Evolutionary conservation across 2,329 filamentous ascomycete genomes (phyloP).

Genomic region (Ceratocystis variospora): DNA sequence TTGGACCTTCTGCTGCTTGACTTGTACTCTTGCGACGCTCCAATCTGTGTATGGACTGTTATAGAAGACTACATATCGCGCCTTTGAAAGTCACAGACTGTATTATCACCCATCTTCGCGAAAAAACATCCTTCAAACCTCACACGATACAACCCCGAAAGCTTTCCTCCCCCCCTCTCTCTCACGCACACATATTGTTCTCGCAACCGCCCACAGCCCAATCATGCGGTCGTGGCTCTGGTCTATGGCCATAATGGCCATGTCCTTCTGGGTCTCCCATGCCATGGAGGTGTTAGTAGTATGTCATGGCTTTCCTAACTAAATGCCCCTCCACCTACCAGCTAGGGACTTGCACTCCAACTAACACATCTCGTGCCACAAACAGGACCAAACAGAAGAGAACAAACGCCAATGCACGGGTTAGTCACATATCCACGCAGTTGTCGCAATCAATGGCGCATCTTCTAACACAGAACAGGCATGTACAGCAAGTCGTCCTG

Average conservation of each 20-base stretch:
- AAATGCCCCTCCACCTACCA: conserved; percentile 9
- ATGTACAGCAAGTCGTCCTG: conserved; percentile 89
- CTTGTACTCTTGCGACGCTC: not conserved
- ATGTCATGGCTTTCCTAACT: conserved; percentile 13
- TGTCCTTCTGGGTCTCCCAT: conserved; percentile 40
- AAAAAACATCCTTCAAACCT: too few species aligned
- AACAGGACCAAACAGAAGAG: conserved; percentile 50
- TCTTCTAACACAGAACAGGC: conserved; percentile 35
- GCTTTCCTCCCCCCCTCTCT: too few species aligned
- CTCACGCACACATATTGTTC: not conserved
- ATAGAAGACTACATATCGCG: too few species aligned
- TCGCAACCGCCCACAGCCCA: not conserved
- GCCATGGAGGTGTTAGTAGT: conserved; percentile 43
- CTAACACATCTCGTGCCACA: not conserved
- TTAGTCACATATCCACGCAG: not conserved
- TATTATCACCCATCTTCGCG: too few species aligned
- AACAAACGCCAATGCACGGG: conserved; percentile 67
- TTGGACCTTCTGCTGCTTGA: not conserved
- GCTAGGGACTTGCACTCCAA: not conserved
- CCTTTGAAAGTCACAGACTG: too few species aligned
- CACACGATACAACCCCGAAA: too few species aligned
- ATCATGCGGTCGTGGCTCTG: conserved; percentile 18
- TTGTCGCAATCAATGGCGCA: conserved; percentile 18
- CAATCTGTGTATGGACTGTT: not conserved
- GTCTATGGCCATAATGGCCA: conserved; percentile 29